These are phyloP conservation scores for Phytophthora kernoviae DNA, from an alignment of 352 stramenopile genomes.

Conservation along the genomic window DNA sequence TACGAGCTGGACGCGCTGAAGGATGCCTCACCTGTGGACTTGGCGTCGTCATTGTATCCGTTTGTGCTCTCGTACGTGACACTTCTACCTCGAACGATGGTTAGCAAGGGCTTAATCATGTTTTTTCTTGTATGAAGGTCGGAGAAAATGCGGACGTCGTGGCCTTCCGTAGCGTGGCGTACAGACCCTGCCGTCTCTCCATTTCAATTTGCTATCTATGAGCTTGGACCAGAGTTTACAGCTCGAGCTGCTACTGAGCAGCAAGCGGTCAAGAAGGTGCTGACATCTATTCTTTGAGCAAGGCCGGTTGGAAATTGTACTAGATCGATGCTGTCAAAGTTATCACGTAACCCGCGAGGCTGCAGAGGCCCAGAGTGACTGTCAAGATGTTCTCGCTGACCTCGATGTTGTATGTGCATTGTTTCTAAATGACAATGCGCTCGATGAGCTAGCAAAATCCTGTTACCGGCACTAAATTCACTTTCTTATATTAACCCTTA, in stretches of 20 bases:
- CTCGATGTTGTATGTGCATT: no score
- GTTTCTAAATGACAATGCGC: no score
- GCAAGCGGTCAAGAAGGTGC: slow-evolving; percentile 23
- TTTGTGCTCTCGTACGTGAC: slow-evolving; percentile 49
- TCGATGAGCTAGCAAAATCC: no score
- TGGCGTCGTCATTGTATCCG: slow-evolving; percentile 42
- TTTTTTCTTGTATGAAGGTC: slow-evolving; percentile 31
- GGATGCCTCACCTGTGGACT: slow-evolving; percentile 22
- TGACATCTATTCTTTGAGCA: slow-evolving; percentile 36
- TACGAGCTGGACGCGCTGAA: slow-evolving; percentile 31
- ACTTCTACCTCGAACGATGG: not conserved
- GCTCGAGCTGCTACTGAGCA: slow-evolving; percentile 18
- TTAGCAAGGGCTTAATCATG: slow-evolving; percentile 1
- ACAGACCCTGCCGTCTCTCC: slow-evolving; percentile 19
- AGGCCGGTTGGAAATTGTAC: slow-evolving; percentile 7
- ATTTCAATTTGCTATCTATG: slow-evolving; percentile 33
- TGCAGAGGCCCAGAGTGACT: no score
- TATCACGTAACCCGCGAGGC: no score
- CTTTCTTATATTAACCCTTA: no score
- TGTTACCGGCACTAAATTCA: no score
- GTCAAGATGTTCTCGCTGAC: no score
- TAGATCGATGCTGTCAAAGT: no score
- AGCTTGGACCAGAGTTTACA: slow-evolving; percentile 31
- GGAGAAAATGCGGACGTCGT: slow-evolving; percentile 56
- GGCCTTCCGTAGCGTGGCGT: slow-evolving; percentile 45